Evolutionary conservation across 164 flowering plant genomes (phyloP), one percentile per base, ranked within the genome.

Genomic region (Protea cynaroides): DNA sequence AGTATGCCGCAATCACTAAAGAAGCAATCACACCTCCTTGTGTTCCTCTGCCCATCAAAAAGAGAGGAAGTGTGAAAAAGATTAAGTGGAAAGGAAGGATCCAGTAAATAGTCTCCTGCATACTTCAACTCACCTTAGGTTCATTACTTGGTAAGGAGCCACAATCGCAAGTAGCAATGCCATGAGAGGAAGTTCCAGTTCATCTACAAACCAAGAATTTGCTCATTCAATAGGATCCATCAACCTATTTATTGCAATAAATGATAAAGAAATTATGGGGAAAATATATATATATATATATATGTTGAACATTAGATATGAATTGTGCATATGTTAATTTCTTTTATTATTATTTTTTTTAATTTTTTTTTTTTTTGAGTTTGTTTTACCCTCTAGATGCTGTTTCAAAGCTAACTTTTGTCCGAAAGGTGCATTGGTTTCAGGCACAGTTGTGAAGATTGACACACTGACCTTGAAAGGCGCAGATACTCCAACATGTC

Each of bases 141-240:
- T 76, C 75, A 74, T 56, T 38, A 81, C 82, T 76, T 82, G 84
- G 71, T 79, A 63, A 52, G 97, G 97, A 61, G 92, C 82, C 62
- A 82, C 82, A 69, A 83, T 78, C 75, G 80, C 85, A 76, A 91
- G 65, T 59, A 91, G 79, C 36, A 84, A 65, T 50, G 93, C 81
- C 18, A 74, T 11, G 54, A 86, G 83, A n/a, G 97, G 96, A 68
- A 91, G 76, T 71, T 89, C 97, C 65, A 89, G 77, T 64, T 89
- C 88, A 74, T 84, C 92, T 91, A 62, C 38, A 75, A 59, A 63
- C 12, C 49, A 52, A 44, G 19, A 56, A 10, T 56, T 38, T 13
- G 46, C 12, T 21, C 17, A 60, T 62, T 60, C 19, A 19, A 60
- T 58, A 19, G 24, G 22, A 23, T 44, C 25, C 53, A 1, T 59